These are phyloP conservation scores for Serendipita sp. DNA, from an alignment of 768 basidiomycete genomes.

Conservation along the genomic window DNA sequence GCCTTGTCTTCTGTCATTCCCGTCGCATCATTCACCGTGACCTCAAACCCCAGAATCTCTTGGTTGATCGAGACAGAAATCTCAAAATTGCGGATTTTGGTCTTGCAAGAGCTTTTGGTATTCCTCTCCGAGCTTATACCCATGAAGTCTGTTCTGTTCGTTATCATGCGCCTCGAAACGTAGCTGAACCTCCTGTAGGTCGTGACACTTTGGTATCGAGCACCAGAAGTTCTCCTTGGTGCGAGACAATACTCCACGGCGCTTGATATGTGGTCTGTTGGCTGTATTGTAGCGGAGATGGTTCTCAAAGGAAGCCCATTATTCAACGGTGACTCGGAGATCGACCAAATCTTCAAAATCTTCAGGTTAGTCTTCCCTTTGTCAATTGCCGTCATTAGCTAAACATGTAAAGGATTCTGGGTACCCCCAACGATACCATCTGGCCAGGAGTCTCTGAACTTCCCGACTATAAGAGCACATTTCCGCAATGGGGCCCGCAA, in stretches of 20 bases:
- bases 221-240: constrained; percentile 92
- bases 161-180: background rate
- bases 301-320: constrained; percentile 75
- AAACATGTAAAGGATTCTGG: constrained; percentile 58
- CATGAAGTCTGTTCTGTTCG: constrained; percentile 58
- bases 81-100: constrained; percentile 96
- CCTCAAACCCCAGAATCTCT: constrained; percentile 88
- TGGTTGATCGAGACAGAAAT: constrained; percentile 80
- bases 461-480: constrained; percentile 92
- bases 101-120: constrained; percentile 90
- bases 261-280: constrained; percentile 99
- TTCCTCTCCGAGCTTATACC: constrained; percentile 97
- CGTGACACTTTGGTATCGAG: constrained; percentile 97
- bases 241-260: constrained; percentile 94
- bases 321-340: constrained; percentile 98
- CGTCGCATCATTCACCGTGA: constrained; percentile 95
- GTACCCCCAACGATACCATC: constrained; percentile 77
- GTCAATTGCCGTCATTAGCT: too few species aligned
- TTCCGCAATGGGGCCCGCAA: constrained; percentile 66
- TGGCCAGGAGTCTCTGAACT: constrained; percentile 85
- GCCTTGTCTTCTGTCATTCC: constrained; percentile 86
- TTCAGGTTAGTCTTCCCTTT: constrained; percentile 53
- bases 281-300: constrained; percentile 97
- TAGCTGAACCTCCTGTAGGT: constrained; percentile 38
- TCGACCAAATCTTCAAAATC: constrained; percentile 99